Conservation (phyloP, 1,284 basidiomycete species). For the Takashimella tepidaria region DNA sequence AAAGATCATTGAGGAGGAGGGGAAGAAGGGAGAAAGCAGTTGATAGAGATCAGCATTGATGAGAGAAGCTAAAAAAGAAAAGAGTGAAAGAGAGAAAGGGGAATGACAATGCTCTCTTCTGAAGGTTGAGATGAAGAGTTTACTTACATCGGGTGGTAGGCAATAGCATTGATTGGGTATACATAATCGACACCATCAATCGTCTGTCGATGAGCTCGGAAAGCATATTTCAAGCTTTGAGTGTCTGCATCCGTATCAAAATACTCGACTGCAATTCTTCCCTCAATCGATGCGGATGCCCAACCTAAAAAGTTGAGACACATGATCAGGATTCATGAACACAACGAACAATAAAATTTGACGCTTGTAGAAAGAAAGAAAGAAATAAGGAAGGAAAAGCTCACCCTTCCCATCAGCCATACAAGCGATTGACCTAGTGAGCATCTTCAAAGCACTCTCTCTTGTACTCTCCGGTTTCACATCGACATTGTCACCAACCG, state of each 20-base stretch:
- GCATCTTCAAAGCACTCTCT: slow-evolving; percentile 91
- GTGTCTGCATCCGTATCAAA: slow-evolving; percentile 72
- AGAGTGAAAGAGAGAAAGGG: too few species aligned
- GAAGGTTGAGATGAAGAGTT: neutral
- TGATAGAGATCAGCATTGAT: neutral
- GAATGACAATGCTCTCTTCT: too few species aligned
- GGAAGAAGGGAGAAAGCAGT: neutral
- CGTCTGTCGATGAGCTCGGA: slow-evolving; percentile 91
- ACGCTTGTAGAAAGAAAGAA: neutral
- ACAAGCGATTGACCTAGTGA: slow-evolving; percentile 83
- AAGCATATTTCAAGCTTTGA: slow-evolving; percentile 93
- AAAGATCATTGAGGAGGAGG: neutral
- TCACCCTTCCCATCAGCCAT: slow-evolving; percentile 87
- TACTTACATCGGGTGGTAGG: slow-evolving; percentile 82
- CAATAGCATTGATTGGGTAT: slow-evolving; percentile 94
- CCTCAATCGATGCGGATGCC: slow-evolving; percentile 89
- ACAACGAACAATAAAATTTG: too few species aligned
- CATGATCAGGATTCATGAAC: too few species aligned
- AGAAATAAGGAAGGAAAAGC: slow-evolving; percentile 22
- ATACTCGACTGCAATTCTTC: slow-evolving; percentile 94
- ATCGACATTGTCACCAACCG: slow-evolving; percentile 54
- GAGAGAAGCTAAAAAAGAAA: too few species aligned
- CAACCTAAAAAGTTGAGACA: too few species aligned
- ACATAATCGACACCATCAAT: slow-evolving; percentile 92
- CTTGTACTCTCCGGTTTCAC: slow-evolving; percentile 63